Conservation (phyloP, 345 rosid genomes). For the sweet orange (Citrus sinensis) region DNA sequence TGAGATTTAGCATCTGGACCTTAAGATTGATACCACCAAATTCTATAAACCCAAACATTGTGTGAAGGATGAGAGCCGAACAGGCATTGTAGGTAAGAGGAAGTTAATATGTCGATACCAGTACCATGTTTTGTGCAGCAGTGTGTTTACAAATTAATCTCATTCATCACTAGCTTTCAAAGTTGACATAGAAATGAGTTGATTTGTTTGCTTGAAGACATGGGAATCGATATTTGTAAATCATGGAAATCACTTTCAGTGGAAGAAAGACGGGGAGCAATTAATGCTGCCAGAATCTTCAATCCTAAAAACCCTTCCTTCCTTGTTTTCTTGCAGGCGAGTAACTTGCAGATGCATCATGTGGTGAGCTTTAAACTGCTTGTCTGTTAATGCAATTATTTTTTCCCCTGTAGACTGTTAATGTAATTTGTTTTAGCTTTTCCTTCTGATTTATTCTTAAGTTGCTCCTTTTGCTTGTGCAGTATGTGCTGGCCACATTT, state of each 20-base stretch:
- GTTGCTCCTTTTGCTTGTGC: background rate
- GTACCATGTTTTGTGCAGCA: background rate
- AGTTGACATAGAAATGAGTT: background rate
- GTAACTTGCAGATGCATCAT: rapidly evolving
- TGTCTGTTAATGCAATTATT: too few relatives aligned
- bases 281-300: conserved; percentile 29
- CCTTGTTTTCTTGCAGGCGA: conserved; percentile 26
- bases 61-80: background rate
- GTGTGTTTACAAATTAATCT: background rate
- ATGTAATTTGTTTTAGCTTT: background rate
- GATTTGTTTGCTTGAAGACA: background rate
- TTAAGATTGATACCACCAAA: background rate
- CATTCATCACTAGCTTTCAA: background rate
- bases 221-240: conserved; percentile 10
- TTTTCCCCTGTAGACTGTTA: too few relatives aligned
- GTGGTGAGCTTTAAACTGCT: background rate
- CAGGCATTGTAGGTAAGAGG: too few relatives aligned
- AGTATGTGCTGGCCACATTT: conserved; percentile 11
- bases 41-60: background rate
- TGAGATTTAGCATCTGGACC: conserved; percentile 29
- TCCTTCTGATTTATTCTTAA: background rate
- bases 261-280: conserved; percentile 25
- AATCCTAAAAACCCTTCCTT: conserved; percentile 36
- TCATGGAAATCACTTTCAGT: background rate
- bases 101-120: conserved; percentile 19